phyloP scores from a whole-genome alignment of 2,329 filamentous ascomycete species.

The Sordariomycetes sp. region DNA sequence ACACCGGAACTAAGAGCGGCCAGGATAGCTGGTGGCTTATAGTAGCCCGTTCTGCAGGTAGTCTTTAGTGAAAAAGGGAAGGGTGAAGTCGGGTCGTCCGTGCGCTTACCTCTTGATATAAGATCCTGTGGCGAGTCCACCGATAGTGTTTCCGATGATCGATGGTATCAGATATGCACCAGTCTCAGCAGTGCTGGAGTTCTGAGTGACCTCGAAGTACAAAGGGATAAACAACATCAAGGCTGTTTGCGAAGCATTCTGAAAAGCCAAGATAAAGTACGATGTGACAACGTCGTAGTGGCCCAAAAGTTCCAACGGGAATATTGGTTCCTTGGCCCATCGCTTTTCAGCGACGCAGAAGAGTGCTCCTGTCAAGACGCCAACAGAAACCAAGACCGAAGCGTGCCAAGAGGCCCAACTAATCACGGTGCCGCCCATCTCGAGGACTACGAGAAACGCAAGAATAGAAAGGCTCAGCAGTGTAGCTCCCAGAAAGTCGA shows the following conservation, averaged over 20 bases:
- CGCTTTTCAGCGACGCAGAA: background rate
- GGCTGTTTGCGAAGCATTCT: background rate
- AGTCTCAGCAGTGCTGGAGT: background rate
- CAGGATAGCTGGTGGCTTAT: too few relatives aligned
- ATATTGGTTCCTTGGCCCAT: background rate
- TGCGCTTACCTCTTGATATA: background rate
- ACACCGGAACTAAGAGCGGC: background rate
- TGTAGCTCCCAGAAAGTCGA: background rate
- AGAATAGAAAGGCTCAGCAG: background rate
- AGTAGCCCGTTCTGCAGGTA: too few relatives aligned
- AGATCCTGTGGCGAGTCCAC: background rate
- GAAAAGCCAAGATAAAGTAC: background rate
- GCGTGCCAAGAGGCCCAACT: background rate
- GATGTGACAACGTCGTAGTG: background rate
- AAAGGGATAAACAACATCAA: background rate
- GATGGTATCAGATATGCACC: background rate
- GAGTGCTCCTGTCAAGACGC: background rate
- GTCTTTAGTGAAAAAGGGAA: too few relatives aligned
- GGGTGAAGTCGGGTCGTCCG: background rate
- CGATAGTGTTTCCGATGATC: background rate
- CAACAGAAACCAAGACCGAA: background rate
- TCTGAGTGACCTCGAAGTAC: background rate
- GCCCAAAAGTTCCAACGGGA: background rate
- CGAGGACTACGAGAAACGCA: background rate
- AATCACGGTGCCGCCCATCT: background rate